Conservation (phyloP, 495 filamentous ascomycete species). For the Neurospora tetraspora region DNA sequence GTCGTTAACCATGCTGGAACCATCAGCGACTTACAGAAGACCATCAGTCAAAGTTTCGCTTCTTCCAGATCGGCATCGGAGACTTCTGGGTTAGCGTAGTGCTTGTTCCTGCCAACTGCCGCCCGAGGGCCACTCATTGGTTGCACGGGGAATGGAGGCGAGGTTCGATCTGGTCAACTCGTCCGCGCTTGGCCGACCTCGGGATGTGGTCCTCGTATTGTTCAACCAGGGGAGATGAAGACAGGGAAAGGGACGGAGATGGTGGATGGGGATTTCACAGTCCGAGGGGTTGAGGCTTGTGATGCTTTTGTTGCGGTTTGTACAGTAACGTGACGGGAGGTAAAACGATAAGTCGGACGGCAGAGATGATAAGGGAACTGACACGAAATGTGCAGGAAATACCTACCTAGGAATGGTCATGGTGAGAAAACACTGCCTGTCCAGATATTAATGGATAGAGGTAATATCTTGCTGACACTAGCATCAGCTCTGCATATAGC, state of each 20-base stretch:
- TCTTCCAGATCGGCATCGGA: not conserved
- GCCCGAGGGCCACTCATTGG: not conserved
- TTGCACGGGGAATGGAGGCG: not conserved
- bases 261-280: not conserved
- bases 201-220: not conserved
- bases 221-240: not conserved
- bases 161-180: not conserved
- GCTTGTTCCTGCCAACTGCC: not conserved
- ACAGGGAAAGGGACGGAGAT: not conserved
- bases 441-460: not conserved
- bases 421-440: not conserved
- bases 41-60: not conserved
- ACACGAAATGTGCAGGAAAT: not conserved
- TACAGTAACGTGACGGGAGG: not conserved
- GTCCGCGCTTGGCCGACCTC: not conserved
- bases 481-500: not conserved
- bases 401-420: not conserved
- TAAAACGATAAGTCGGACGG: not conserved
- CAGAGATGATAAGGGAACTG: not conserved
- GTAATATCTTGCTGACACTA: not conserved
- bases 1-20: not conserved
- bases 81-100: not conserved
- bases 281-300: not conserved
- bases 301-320: not conserved
- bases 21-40: not conserved